phyloP scores from a whole-genome alignment of 129 eudicot species.

The Flaveria sonorensis region DNA sequence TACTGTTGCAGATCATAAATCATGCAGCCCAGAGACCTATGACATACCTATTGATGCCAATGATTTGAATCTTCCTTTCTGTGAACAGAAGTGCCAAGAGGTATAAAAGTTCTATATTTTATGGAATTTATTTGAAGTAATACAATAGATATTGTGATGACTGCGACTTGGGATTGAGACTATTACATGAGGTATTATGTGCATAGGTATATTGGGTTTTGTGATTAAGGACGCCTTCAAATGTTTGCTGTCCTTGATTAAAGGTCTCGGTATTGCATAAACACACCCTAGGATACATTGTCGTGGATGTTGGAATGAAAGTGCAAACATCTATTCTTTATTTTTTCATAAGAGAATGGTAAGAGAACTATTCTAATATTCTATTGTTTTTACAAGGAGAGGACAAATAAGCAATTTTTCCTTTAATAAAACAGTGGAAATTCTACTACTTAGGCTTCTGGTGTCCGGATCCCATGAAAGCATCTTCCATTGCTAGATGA shows the following conservation, averaged over 20 bases:
- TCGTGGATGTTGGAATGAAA: constrained; percentile 4
- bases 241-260: not conserved
- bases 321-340: not conserved
- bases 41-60: constrained; percentile 33
- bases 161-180: constrained; percentile 13
- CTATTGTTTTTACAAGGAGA: not conserved
- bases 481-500: not conserved
- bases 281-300: constrained; percentile 9
- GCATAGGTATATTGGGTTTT: not conserved
- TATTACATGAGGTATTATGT: not conserved
- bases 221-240: not conserved
- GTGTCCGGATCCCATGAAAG: not conserved
- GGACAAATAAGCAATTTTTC: not conserved
- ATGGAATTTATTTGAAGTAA: constrained; percentile 4
- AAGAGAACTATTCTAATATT: constrained; percentile 1
- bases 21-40: constrained; percentile 54
- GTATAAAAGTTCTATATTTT: constrained; percentile 35
- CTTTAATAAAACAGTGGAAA: not conserved
- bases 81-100: constrained; percentile 75
- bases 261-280: not conserved
- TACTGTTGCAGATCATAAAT: constrained; percentile 56
- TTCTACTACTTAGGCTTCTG: not conserved
- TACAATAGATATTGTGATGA: not conserved
- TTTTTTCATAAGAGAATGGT: not conserved
- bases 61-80: constrained; percentile 43